Percentiles rank a stretch among this genome's conserved stretches.
These are phyloP conservation scores for Podospora australis DNA, from an alignment of 495 filamentous ascomycete species.

Conservation along the genomic window DNA sequence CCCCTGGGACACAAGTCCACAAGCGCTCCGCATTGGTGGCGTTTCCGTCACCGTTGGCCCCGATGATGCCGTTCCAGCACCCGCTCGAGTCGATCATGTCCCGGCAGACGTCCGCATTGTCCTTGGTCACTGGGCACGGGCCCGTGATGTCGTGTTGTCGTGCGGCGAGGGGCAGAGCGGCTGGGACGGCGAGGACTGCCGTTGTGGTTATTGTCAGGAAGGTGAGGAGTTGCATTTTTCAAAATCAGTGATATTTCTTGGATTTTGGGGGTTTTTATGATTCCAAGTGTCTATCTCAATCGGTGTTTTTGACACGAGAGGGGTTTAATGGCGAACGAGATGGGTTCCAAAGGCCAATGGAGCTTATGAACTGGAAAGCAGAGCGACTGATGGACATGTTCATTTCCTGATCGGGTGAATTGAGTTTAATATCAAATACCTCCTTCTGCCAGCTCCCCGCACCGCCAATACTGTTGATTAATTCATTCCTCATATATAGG, in stretches of 20 bases:
- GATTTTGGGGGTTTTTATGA: too few relatives aligned
- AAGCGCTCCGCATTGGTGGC: not conserved
- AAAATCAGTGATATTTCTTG: not conserved
- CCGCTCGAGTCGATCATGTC: not conserved
- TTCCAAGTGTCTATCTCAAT: too few relatives aligned
- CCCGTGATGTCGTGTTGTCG: not conserved
- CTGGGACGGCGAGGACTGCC: not conserved
- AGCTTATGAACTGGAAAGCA: too few relatives aligned
- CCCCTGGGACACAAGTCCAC: slow-evolving; percentile 1
- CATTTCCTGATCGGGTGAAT: too few relatives aligned
- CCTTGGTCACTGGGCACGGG: not conserved
- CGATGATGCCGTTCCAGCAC: slow-evolving; percentile 5
- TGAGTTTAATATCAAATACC: too few relatives aligned
- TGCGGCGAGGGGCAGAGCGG: not conserved
- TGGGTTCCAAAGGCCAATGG: too few relatives aligned
- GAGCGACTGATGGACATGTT: too few relatives aligned
- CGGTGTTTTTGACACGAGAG: not conserved
- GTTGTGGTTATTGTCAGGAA: not conserved
- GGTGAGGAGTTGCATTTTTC: not conserved
- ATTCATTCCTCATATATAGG: too few relatives aligned
- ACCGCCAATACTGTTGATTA: not conserved
- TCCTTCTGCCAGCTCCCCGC: not conserved
- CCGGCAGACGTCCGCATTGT: not conserved
- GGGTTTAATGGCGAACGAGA: not conserved
- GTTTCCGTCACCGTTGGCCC: slow-evolving; percentile 1